Percentiles rank a stretch among this genome's conserved stretches.
phyloP scores from a whole-genome alignment of 306 rosid species.

The Crotalaria pallida region DNA sequence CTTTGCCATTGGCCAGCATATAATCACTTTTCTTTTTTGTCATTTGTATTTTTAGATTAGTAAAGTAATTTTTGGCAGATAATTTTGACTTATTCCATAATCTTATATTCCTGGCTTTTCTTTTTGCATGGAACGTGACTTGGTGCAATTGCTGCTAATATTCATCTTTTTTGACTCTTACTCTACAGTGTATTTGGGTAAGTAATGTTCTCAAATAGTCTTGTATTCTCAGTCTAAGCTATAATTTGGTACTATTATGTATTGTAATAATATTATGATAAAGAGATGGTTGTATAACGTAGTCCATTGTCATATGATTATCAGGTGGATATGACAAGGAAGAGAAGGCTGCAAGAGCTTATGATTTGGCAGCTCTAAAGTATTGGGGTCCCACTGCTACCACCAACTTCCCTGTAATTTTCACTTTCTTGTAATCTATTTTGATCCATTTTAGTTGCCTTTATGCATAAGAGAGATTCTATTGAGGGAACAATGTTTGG shows the following conservation, averaged over 20 bases:
- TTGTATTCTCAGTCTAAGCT: not conserved
- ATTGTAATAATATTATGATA: not conserved
- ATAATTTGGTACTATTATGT: not conserved
- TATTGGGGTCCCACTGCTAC: constrained; percentile 97
- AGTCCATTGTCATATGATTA: constrained; percentile 2
- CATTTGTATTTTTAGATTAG: constrained; percentile 3
- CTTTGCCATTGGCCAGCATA: constrained; percentile 25
- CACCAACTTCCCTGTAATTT: constrained; percentile 82
- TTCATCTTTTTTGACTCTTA: constrained; percentile 24
- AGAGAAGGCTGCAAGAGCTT: constrained; percentile 97
- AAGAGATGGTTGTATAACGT: not conserved
- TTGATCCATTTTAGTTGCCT: not conserved
- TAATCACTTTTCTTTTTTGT: constrained; percentile 23
- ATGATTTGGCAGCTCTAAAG: constrained; percentile 96
- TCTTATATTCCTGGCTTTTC: constrained; percentile 36
- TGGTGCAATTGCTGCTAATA: constrained; percentile 33
- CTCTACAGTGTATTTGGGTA: constrained; percentile 87
- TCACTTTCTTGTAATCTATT: not conserved
- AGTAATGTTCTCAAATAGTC: constrained; percentile 18
- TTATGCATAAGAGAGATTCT: constrained; percentile 7
- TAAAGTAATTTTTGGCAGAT: constrained; percentile 28
- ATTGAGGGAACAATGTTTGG: not conserved
- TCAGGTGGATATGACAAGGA: constrained; percentile 99
- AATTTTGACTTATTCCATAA: constrained; percentile 37
- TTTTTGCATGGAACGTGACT: constrained; percentile 60